Conservation (phyloP, 1,284 basidiomycete species). For the Polyporus tsugae region DNA sequence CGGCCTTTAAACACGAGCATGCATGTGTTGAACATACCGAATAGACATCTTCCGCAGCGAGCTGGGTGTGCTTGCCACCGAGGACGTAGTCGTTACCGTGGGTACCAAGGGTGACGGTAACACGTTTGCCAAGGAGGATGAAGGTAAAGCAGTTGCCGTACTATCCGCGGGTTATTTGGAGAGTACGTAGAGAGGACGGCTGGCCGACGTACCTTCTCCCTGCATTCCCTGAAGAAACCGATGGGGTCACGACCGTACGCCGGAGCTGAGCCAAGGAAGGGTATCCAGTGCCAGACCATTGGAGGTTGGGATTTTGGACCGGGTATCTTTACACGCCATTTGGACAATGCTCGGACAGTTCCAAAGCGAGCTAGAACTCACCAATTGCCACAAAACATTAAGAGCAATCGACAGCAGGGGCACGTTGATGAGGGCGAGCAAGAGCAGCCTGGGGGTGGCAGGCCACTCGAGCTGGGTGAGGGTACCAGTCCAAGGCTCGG, state of each 20-base stretch:
- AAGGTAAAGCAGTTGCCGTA: conserved; percentile 93
- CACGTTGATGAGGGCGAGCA: conserved; percentile 48
- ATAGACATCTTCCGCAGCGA: conserved; percentile 98
- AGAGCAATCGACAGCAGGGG: conserved; percentile 58
- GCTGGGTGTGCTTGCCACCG: conserved; percentile 91
- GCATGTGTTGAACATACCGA: conserved; percentile 60
- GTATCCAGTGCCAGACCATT: conserved; percentile 82
- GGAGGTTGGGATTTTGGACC: conserved; percentile 70
- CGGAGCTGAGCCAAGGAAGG: conserved; percentile 80
- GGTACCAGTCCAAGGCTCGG: conserved; percentile 57
- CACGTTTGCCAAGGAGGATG: conserved; percentile 85
- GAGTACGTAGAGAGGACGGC: neutral
- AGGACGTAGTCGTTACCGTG: conserved; percentile 96
- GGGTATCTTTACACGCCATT: conserved; percentile 46
- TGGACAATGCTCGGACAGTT: neutral
- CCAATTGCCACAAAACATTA: conserved; percentile 70
- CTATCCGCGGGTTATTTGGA: conserved; percentile 42
- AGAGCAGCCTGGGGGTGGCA: conserved; percentile 38
- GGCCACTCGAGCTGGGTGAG: conserved; percentile 43
- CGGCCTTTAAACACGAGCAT: neutral
- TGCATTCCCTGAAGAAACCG: conserved; percentile 76
- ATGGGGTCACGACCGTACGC: conserved; percentile 84
- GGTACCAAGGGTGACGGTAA: conserved; percentile 92
- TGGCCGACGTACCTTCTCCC: conserved; percentile 77
- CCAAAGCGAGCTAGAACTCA: conserved; percentile 42